Evolutionary conservation across 2,329 filamentous ascomycete species (phyloP).

Genomic region (Juglanconis oblonga): DNA sequence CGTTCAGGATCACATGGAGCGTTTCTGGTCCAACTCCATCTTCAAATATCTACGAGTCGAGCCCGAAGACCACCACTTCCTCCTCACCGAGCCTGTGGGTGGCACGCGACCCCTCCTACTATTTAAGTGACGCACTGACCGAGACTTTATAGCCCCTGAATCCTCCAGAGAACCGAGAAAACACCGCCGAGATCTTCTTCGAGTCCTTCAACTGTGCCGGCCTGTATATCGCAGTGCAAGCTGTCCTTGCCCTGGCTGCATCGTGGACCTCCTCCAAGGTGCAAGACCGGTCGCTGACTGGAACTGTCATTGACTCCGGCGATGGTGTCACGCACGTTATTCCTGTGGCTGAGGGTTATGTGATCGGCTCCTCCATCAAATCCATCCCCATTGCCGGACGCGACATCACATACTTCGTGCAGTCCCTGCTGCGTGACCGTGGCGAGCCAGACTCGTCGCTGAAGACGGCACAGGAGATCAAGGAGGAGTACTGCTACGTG

Average conservation of each 20-base stretch:
- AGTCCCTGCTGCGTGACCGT: slow-evolving; percentile 90
- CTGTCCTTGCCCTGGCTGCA: slow-evolving; percentile 90
- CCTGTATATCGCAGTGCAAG: slow-evolving; percentile 97
- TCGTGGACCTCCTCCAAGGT: slow-evolving; percentile 99
- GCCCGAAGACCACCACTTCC: slow-evolving; percentile 97
- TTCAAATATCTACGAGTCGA: slow-evolving; percentile 99
- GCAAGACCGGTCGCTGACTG: slow-evolving; percentile 90
- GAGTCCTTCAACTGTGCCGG: slow-evolving; percentile 99
- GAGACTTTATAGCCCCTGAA: slow-evolving; percentile 71
- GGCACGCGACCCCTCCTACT: background rate
- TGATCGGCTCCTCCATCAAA: slow-evolving; percentile 98
- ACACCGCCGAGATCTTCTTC: slow-evolving; percentile 99
- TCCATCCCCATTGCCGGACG: slow-evolving; percentile 96
- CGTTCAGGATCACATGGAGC: slow-evolving; percentile 90
- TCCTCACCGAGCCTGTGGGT: slow-evolving; percentile 90
- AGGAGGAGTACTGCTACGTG: slow-evolving; percentile 98
- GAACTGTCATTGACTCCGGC: slow-evolving; percentile 97
- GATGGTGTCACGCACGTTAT: slow-evolving; percentile 99
- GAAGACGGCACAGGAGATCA: slow-evolving; percentile 97
- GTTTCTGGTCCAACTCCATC: slow-evolving; percentile 99
- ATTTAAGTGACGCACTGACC: background rate
- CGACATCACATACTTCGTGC: slow-evolving; percentile 98
- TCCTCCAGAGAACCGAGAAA: slow-evolving; percentile 97
- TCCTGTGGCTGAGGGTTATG: slow-evolving; percentile 96
- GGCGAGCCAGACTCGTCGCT: slow-evolving; percentile 95